phyloP scores from a whole-genome alignment of 202 grass and related monocot species.

The Saccharum hybrid region DNA sequence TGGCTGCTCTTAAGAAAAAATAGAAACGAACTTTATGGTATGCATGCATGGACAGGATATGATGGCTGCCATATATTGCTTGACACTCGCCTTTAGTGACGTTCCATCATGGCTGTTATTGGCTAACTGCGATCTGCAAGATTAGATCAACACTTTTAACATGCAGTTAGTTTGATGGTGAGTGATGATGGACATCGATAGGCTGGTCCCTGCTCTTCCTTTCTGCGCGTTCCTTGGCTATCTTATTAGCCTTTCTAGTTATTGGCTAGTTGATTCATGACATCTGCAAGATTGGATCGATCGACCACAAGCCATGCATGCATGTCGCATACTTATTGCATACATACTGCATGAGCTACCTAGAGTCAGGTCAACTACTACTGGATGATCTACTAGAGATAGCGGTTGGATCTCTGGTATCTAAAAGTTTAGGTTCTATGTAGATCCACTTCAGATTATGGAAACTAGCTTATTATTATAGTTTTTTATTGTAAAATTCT shows the following conservation, averaged over 20 bases:
- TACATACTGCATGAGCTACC: not conserved
- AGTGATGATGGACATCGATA: not conserved
- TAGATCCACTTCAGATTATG: too few species aligned
- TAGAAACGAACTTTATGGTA: not conserved
- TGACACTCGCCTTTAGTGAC: not conserved
- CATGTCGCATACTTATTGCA: too few species aligned
- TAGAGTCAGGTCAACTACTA: not conserved
- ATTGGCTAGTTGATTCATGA: not conserved
- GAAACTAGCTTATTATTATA: too few species aligned
- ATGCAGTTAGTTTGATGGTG: not conserved
- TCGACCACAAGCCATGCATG: not conserved
- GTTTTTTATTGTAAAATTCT: too few species aligned
- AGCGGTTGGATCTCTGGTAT: too few species aligned
- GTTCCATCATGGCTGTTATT: not conserved
- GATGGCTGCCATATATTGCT: not conserved
- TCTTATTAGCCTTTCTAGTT: not conserved
- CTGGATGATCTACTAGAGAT: too few species aligned
- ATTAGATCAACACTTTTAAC: not conserved
- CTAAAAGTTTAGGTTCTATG: too few species aligned
- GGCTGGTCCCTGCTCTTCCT: not conserved
- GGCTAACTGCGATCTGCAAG: not conserved
- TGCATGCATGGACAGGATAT: constrained; percentile 13
- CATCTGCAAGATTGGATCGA: not conserved
- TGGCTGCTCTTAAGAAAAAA: not conserved
- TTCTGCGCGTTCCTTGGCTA: not conserved